A percentile compares a stretch with the other conserved stretches of the same genome.
These are phyloP conservation scores for Rhodamnia rubescens DNA, from an alignment of 345 rosid species.

Conservation along the genomic window DNA sequence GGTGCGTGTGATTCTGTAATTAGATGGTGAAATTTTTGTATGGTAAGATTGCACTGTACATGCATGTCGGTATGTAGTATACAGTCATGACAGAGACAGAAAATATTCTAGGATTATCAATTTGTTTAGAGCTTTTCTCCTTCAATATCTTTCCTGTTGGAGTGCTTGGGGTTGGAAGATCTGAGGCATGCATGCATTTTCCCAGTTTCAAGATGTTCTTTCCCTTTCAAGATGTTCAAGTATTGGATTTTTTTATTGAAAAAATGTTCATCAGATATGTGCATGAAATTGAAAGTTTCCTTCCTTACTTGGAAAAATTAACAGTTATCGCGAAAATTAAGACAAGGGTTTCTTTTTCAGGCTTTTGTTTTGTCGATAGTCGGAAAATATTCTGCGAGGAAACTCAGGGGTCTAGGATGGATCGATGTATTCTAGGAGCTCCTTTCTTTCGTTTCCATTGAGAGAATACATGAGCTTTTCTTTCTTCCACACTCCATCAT, in stretches of 20 bases:
- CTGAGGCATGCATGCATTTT: not conserved
- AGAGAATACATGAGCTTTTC: not conserved
- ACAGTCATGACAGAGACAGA: not conserved
- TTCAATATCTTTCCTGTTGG: not conserved
- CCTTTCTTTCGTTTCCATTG: not conserved
- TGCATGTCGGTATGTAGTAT: not conserved
- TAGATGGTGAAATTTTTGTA: not conserved
- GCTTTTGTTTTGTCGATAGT: not conserved
- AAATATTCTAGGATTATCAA: not conserved
- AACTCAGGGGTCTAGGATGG: not conserved
- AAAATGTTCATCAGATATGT: not conserved
- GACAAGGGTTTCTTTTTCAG: not conserved
- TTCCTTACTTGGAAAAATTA: not conserved
- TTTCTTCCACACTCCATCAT: not conserved
- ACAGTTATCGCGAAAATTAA: not conserved
- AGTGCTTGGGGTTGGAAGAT: not conserved
- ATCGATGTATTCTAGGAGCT: not conserved
- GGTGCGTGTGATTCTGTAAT: not conserved
- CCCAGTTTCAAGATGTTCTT: not conserved
- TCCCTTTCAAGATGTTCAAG: not conserved
- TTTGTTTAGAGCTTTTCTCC: not conserved
- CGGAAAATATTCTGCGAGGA: not conserved
- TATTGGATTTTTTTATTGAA: not conserved
- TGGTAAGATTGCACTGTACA: not conserved
- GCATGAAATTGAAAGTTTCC: not conserved